These are phyloP conservation scores for Pichia sp. DNA, from an alignment of 1,139 yeast species.

Conservation along the genomic window DNA sequence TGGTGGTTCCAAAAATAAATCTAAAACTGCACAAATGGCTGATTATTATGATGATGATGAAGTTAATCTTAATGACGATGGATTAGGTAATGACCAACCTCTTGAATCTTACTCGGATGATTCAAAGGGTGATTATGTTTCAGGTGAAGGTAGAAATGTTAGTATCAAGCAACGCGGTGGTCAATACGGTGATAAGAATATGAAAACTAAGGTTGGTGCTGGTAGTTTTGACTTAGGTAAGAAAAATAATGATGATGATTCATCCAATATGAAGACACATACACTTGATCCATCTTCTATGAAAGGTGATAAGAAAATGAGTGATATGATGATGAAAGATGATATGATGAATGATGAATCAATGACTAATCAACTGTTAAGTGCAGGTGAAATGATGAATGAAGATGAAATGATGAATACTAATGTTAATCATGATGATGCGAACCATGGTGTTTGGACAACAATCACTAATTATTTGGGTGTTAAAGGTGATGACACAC, in stretches of 20 bases:
- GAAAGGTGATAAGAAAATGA: not conserved
- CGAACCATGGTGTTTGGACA: constrained; percentile 2
- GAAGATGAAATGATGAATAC: not conserved
- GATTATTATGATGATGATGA: not conserved
- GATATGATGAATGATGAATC: not conserved
- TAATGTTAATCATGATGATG: not conserved
- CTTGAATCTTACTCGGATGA: not conserved
- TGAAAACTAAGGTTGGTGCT: not conserved
- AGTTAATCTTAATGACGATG: not conserved
- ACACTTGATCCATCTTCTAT: not conserved
- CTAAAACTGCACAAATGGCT: not conserved
- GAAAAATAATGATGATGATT: not conserved
- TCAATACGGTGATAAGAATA: not conserved
- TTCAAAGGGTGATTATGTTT: not conserved
- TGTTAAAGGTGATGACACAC: not conserved
- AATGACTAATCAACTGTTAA: not conserved
- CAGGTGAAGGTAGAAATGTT: not conserved
- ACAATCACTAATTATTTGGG: constrained; percentile 6
- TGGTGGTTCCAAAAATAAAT: not conserved
- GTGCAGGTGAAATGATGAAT: not conserved
- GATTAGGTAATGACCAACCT: not conserved
- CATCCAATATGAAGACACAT: not conserved
- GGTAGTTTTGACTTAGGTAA: not conserved
- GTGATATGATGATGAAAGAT: not conserved
- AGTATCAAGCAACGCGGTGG: not conserved